Evolutionary conservation across 441 rosid genomes (phyloP), one percentile per base, ranked within the genome.

Genomic region (Gossypium davidsonii): DNA sequence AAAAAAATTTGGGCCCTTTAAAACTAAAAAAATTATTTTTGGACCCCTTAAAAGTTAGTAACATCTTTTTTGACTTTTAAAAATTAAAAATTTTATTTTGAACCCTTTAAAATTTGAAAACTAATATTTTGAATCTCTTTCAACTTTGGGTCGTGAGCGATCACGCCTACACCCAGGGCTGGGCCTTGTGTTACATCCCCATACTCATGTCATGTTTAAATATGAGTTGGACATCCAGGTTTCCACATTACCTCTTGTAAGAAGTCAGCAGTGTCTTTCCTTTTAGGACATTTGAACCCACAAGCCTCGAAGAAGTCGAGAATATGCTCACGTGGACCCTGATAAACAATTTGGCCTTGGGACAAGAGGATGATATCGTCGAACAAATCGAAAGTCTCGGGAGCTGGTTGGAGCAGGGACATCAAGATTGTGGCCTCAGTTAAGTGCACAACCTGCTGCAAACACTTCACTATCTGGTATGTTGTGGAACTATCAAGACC

Each of bases 401-500:
- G 99, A 74, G 94, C 92, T 3, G 97, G 98, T 66, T 95, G 98
- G 1, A 94, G 89, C 1, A 94, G 82, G 58, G 99, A 92, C 85
- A 92, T 85, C 60, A 91, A 59, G 39, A 94, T 84, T 7, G 99
- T 90, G 17, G 88, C 97, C 52, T 90, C 91, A 0, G 89, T 89
- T 46, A 89, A 86, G 81, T 91, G 97, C 11, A 85, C 96, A 17
- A 95, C 86, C 76, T 93, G 98, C 79, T 92, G 98, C 77, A 91
- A 26, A 57, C 98, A 95, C 73, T 88, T 95, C 58, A 95, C 96
- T 14, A 95, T 93, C 63, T 93, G 98, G 74, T 46, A 93, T 23
- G 99, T 89, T 0, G 99, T 91, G 57, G 96, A 95, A 62, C 98
- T 95, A 76, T 95, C 99, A n/a, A 95, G 85, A 18, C 97, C 99